A percentile compares a stretch with the other conserved stretches of the same genome.
These are phyloP conservation scores for Plasmodium relictum DNA, from an alignment of 169 alveolate genomes.

Conservation along the genomic window DNA sequence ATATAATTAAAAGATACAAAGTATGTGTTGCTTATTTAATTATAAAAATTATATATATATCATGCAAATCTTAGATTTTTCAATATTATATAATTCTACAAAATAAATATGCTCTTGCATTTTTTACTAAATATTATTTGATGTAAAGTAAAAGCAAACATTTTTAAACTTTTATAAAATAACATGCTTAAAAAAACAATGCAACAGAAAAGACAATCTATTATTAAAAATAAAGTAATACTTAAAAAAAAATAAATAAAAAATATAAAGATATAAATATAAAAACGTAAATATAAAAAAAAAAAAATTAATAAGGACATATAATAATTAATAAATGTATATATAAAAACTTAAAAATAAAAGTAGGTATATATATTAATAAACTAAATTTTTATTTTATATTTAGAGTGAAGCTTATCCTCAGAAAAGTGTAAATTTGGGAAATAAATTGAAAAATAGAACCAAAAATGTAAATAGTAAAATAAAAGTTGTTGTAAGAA, in stretches of 20 bases:
- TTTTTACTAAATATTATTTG: too few relatives aligned
- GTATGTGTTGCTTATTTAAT: too few relatives aligned
- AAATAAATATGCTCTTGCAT: too few relatives aligned
- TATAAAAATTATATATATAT: too few relatives aligned
- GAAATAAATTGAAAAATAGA: conserved; percentile 42
- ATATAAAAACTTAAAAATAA: background rate
- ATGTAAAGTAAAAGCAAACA: too few relatives aligned
- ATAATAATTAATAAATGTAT: background rate
- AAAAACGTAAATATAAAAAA: background rate
- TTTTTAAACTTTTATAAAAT: background rate
- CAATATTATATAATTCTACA: too few relatives aligned
- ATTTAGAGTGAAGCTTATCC: conserved; percentile 54
- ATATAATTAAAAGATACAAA: too few relatives aligned
- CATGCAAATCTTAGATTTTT: too few relatives aligned
- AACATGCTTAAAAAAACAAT: conserved; percentile 53
- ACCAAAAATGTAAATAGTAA: conserved; percentile 65
- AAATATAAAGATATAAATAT: background rate
- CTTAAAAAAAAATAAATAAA: background rate
- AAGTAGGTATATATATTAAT: too few relatives aligned
- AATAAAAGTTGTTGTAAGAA: conserved; percentile 95
- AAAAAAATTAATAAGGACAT: background rate
- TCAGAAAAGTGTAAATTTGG: conserved; percentile 56
- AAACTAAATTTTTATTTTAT: background rate
- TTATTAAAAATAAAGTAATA: conserved; percentile 42
- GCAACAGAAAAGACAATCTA: conserved; percentile 76